A percentile compares a stretch with the other conserved stretches of the same genome.
phyloP scores from a whole-genome alignment of 2,329 filamentous ascomycete species.

The Rhexocercosporidium sp. region DNA sequence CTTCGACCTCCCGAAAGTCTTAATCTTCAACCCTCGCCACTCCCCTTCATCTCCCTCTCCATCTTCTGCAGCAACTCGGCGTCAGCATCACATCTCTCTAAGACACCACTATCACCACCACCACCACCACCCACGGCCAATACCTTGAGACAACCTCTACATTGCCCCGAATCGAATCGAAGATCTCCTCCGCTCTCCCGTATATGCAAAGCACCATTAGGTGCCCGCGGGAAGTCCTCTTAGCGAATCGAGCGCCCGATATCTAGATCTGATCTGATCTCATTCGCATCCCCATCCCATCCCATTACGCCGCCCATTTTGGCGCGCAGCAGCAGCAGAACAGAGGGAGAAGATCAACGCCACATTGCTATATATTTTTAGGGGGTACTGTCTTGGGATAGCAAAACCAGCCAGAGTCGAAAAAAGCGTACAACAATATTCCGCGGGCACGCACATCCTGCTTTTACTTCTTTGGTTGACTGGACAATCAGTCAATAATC shows the following conservation, averaged over 20 bases:
- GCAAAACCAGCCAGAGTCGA: not conserved
- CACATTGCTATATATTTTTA: not conserved
- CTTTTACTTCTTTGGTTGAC: constrained; percentile 13
- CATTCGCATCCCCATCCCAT: no score
- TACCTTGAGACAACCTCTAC: constrained; percentile 3
- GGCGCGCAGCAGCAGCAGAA: not conserved
- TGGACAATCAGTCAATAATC: constrained; percentile 16
- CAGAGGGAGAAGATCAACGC: not conserved
- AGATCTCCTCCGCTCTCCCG: constrained; percentile 1
- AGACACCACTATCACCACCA: not conserved
- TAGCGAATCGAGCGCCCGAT: constrained; percentile 3
- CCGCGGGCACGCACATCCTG: not conserved
- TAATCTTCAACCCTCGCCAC: constrained; percentile 9
- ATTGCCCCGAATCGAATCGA: not conserved
- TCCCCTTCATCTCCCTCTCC: constrained; percentile 16
- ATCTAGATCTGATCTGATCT: constrained; percentile 3
- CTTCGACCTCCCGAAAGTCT: constrained; percentile 8
- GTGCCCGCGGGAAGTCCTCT: not conserved
- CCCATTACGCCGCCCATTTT: not conserved
- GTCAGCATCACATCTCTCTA: not conserved
- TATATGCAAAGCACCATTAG: not conserved
- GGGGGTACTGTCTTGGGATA: not conserved
- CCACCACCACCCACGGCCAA: not conserved
- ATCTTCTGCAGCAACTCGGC: not conserved
- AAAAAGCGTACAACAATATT: not conserved